Percentiles rank a stretch among this genome's conserved stretches.
These are phyloP conservation scores for Psidium guajava DNA, from an alignment of 345 rosid genomes.

Conservation along the genomic window DNA sequence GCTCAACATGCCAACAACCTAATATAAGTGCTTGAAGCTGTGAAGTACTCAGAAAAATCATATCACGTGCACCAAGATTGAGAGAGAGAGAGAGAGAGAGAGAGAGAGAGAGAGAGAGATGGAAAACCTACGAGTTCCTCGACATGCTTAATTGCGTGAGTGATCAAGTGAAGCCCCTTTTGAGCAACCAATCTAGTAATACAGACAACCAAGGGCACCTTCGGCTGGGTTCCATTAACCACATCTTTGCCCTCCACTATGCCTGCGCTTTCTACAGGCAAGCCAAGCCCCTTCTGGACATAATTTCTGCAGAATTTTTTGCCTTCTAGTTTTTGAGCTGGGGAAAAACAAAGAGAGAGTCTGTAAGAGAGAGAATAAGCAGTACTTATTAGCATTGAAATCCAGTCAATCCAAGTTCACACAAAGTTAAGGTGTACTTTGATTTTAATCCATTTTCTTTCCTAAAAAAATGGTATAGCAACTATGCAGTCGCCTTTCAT, in stretches of 20 bases:
- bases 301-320: conserved; percentile 35
- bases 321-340: conserved; percentile 32
- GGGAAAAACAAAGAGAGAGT: background rate
- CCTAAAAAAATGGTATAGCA: background rate
- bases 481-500: background rate
- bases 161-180: conserved; percentile 56
- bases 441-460: background rate
- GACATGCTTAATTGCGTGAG: conserved; percentile 30
- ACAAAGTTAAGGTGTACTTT: background rate
- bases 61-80: too few relatives aligned
- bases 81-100: too few relatives aligned
- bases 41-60: background rate
- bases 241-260: background rate
- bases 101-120: background rate
- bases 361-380: background rate
- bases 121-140: conserved; percentile 33
- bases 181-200: conserved; percentile 48
- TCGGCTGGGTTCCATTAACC: conserved; percentile 4
- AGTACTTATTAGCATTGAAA: background rate
- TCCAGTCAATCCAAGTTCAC: background rate
- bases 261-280: conserved; percentile 20
- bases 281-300: conserved; percentile 41
- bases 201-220: conserved; percentile 38
- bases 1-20: background rate
- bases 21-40: background rate